Evolutionary conservation across 2,329 filamentous ascomycete genomes (phyloP), one percentile per base, ranked within the genome.

Genomic region (Aspergillus calidoustus): DNA sequence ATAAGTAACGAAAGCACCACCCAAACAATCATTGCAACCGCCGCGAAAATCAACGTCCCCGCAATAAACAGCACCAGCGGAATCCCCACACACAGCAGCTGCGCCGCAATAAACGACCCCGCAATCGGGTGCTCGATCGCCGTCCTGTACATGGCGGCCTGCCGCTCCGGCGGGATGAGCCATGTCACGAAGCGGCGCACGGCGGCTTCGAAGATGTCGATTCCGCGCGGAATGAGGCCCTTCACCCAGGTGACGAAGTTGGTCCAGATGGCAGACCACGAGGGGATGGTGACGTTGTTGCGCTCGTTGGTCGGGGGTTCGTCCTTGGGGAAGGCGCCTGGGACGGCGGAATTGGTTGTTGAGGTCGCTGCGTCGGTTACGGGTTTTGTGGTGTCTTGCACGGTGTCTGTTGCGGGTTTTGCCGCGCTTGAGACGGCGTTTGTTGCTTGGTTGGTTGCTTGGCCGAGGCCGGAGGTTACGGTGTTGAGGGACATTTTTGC

Each of bases 21-120:
- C 73, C 72, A 76, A 7, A 76, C 62, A 11, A 75, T 13, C 13
- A 72, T 57, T 5, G 74, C 68, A 4, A 76, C 71, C 3, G 70
- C 71, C 0, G 73, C 73, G 54, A 76, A 75, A 4, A 76, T 17
- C 30, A 75, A 70, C 23, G 74, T 71, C 0, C 74, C 74, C 0
- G 69, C 72, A 23, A 76, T 43, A 22, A 76, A 76, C 0, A 76
- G 67, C 11, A 76, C 55, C 25, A 76, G 43, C n/a, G 74, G 74
- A 6, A 76, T 69, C 2, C 72, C 73, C 23, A 73, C 75, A 56
- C 74, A 76, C 19, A 76, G 68, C 47, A 71, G 54, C 54, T 76
- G 74, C 31, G 72, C 74, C 22, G 74, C 61, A 15, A 76, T 59
- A 30, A 76, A 76, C 13, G 71, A 73, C 19, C 73, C 66, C 2